These are phyloP conservation scores for Fusarium globosum DNA, from an alignment of 2,329 filamentous ascomycete genomes.

Conservation along the genomic window DNA sequence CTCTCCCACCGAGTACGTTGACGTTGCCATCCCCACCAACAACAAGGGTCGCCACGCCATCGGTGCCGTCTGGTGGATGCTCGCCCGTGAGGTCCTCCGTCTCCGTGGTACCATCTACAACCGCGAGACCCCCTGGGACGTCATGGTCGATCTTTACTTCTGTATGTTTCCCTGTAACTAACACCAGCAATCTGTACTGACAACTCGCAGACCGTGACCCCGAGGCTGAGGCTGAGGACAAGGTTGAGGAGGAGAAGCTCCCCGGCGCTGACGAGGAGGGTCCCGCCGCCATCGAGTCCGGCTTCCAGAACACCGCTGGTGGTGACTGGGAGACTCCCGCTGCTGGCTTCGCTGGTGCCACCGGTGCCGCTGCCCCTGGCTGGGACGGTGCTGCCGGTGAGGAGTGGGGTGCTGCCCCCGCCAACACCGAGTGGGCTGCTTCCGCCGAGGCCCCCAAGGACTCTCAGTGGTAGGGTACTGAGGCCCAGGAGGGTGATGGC, in stretches of 20 bases:
- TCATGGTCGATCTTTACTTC: conserved; percentile 99
- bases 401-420: conserved; percentile 74
- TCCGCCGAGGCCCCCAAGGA: conserved; percentile 66
- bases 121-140: conserved; percentile 98
- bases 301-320: conserved; percentile 70
- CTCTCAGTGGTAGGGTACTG: conserved; percentile 61
- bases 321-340: conserved; percentile 90
- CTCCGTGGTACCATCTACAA: conserved; percentile 96
- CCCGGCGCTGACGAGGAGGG: conserved; percentile 87
- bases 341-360: conserved; percentile 74
- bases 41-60: conserved; percentile 99
- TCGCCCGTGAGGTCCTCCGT: conserved; percentile 99
- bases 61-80: conserved; percentile 99
- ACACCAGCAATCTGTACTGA: conserved; percentile 18
- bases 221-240: conserved; percentile 99
- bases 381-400: conserved; percentile 68
- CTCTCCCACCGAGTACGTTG: conserved; percentile 99
- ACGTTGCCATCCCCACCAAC: conserved; percentile 99
- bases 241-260: conserved; percentile 92
- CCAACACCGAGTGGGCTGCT: conserved; percentile 77
- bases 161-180: conserved; percentile 62
- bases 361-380: conserved; percentile 58
- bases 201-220: conserved; percentile 85
- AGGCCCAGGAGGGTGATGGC: conserved; percentile 24
- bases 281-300: conserved; percentile 79